Base-by-base conservation (phyloP, 2,329 filamentous ascomycete genomes). In the Aspergillus persii region DNA sequence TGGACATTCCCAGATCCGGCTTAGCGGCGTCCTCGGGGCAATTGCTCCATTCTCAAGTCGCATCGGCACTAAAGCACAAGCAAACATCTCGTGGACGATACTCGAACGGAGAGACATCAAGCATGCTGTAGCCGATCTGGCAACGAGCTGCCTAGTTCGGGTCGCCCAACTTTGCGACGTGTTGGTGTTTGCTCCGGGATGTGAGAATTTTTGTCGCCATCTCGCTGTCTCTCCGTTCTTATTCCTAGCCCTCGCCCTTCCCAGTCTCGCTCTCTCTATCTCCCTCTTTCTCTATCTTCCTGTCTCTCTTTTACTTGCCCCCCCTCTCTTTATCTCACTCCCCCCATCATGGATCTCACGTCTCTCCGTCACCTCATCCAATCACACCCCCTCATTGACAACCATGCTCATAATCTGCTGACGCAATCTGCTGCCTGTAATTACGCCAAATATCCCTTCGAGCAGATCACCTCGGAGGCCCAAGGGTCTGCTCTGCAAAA, bases 401-500 rank as follows among this genome's bases (percentile, higher is more conserved):
- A 80, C 60, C 79, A 81, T 69, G 78, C 77, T 9, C 78, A 81
- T 61, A 80, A 80, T 60, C 61, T 81, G 15, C 67, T 81, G 30
- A 69, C 65, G 4, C 62, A 66, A 26, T 65, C 74, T 12, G 64
- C 68, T 6, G 76, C 72, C 29, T 60, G 59, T 39, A 63, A 77
- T 59, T 72, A 75, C 59, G 61, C 64, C 33, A 66, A 61, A 53
- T 76, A 79, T 58, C 80, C 84, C 7, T 80, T 87, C 23, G 80
- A 86, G 51, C 83, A 86, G 49, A 87, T 92, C 63, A 86, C 86
- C 1, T 89, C 88, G 6, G 91, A 95, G 77, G 91, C 91, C 1
- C 79, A 84, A 58, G 90, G 88, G 7, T 79, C 84, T 58, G 89
- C 90, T 11, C 78, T 94, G 30, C 73, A 83, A 47, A 84, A 88